phyloP scores from a whole-genome alignment of 805 yeast species.

The Metschnikowia lochheadii region DNA sequence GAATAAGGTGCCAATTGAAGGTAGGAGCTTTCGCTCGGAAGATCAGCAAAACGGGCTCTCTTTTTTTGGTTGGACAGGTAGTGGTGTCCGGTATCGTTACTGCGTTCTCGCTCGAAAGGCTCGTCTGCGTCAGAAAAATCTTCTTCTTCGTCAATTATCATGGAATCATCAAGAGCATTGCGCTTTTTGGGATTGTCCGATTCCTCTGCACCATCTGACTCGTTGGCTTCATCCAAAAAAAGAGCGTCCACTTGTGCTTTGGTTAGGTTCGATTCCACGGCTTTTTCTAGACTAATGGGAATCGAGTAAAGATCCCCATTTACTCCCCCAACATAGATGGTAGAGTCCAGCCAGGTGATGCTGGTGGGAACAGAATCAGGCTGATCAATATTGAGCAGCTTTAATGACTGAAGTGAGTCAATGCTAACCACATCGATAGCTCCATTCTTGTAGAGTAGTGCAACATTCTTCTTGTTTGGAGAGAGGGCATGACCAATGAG shows the following conservation, averaged over 20 bases:
- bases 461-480: slow-evolving; percentile 57
- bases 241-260: slow-evolving; percentile 14
- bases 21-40: background rate
- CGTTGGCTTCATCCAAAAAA: slow-evolving; percentile 17
- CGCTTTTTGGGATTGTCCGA: slow-evolving; percentile 24
- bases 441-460: slow-evolving; percentile 52
- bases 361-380: slow-evolving; percentile 22
- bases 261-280: background rate
- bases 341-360: slow-evolving; percentile 24
- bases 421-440: slow-evolving; percentile 56
- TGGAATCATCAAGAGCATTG: slow-evolving; percentile 30
- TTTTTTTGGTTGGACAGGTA: slow-evolving; percentile 6
- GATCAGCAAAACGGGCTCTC: slow-evolving; percentile 6
- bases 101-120: slow-evolving; percentile 5
- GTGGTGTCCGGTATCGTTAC: slow-evolving; percentile 13
- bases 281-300: slow-evolving; percentile 3
- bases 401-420: slow-evolving; percentile 25
- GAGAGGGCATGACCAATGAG: slow-evolving; percentile 54
- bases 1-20: slow-evolving; percentile 59
- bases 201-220: slow-evolving; percentile 11
- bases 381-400: slow-evolving; percentile 24
- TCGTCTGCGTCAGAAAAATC: slow-evolving; percentile 5
- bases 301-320: slow-evolving; percentile 35
- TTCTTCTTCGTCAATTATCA: slow-evolving; percentile 24
- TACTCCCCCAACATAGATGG: slow-evolving; percentile 40